Conservation (phyloP, 352 stramenopile species). For the Globisporangium apiculatum region DNA sequence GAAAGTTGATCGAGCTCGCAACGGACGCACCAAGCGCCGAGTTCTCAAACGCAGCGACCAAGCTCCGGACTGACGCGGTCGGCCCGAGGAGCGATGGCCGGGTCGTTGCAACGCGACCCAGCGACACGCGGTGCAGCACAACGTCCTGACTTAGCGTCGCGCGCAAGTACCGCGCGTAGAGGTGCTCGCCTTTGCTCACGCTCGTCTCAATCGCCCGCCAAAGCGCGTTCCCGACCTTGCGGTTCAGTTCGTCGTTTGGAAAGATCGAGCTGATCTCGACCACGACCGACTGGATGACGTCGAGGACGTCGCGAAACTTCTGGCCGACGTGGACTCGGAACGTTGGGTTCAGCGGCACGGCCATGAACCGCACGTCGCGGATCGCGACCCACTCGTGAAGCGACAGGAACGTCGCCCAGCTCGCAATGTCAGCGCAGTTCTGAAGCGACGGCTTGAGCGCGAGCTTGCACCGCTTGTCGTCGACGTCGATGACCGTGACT, state of each 20-base stretch:
- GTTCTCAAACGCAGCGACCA: slow-evolving; percentile 19
- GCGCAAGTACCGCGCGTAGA: slow-evolving; percentile 68
- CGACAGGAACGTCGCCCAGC: slow-evolving; percentile 33
- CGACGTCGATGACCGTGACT: slow-evolving; percentile 40
- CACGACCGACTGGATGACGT: slow-evolving; percentile 53
- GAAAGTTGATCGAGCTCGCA: slow-evolving; percentile 1
- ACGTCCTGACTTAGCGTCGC: slow-evolving; percentile 51
- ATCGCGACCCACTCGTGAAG: slow-evolving; percentile 45
- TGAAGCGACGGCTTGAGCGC: slow-evolving; percentile 50
- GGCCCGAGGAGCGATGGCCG: slow-evolving; percentile 12
- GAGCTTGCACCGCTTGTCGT: slow-evolving; percentile 61
- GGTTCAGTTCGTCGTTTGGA: slow-evolving; percentile 50
- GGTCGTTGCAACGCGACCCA: background rate
- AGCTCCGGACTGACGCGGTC: slow-evolving; percentile 17
- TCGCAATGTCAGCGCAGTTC: slow-evolving; percentile 18
- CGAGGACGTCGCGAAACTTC: slow-evolving; percentile 49
- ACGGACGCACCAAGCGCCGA: slow-evolving; percentile 14
- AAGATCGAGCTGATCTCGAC: slow-evolving; percentile 73
- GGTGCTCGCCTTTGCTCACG: slow-evolving; percentile 54
- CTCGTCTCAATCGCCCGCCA: slow-evolving; percentile 48
- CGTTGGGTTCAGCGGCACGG: slow-evolving; percentile 40
- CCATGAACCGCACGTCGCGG: slow-evolving; percentile 41
- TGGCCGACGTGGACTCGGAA: slow-evolving; percentile 65
- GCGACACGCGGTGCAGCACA: slow-evolving; percentile 1
- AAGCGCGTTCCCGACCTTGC: slow-evolving; percentile 42